Conservation (phyloP, 257 asterid species). For the Solanum tarijense region DNA sequence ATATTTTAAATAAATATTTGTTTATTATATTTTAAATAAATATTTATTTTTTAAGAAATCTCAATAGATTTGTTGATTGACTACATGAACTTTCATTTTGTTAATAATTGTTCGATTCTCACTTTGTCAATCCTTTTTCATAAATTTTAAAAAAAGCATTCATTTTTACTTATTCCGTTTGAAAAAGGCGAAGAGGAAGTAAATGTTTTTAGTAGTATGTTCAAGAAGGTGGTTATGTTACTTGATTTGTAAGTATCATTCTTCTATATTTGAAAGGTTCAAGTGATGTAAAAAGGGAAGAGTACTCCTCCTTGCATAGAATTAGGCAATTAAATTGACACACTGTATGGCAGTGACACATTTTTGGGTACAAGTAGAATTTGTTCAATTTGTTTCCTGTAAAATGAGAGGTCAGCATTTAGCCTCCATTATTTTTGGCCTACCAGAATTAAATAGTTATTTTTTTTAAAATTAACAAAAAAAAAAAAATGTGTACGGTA, state of each 20-base stretch:
- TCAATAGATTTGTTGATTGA: background rate
- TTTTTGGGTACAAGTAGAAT: background rate
- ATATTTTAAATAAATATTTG: no score
- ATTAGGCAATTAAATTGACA: background rate
- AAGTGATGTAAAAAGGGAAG: background rate
- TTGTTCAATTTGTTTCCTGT: background rate
- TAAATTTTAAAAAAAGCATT: rapidly evolving
- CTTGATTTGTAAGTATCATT: background rate
- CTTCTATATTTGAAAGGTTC: background rate
- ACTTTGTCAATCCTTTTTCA: background rate
- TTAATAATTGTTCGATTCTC: background rate
- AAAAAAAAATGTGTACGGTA: background rate
- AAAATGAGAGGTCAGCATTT: background rate
- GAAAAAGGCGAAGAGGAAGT: background rate
- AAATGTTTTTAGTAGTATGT: background rate
- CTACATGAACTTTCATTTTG: background rate
- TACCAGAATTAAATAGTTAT: background rate
- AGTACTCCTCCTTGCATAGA: background rate
- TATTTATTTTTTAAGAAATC: background rate
- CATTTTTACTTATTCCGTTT: background rate
- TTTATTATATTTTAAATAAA: no score
- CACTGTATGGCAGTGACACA: background rate
- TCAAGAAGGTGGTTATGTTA: background rate
- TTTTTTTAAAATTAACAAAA: background rate
- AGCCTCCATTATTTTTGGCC: background rate